A percentile compares a stretch with the other conserved stretches of the same genome.
Conservation (phyloP, 495 filamentous ascomycete species). For the Podospora pseudopauciseta region DNA sequence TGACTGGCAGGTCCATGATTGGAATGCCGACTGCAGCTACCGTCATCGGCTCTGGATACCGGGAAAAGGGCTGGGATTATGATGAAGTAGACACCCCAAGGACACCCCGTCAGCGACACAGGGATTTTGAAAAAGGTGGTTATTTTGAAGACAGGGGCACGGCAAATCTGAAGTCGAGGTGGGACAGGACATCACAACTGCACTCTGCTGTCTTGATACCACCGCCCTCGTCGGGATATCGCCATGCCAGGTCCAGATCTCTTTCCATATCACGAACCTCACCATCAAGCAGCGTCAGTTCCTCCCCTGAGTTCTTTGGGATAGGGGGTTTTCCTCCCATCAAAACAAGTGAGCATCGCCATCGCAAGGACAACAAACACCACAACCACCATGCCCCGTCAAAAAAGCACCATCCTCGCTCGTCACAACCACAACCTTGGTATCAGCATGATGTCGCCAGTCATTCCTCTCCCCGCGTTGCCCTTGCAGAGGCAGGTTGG, state of each 20-base stretch:
- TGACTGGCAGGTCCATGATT: not conserved
- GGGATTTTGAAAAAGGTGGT: slow-evolving; percentile 5
- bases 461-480: slow-evolving; percentile 12
- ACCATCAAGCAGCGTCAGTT: not conserved
- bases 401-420: not conserved
- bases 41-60: slow-evolving; percentile 12
- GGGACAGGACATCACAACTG: not conserved
- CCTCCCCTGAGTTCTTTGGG: not conserved
- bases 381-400: not conserved
- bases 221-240: not conserved
- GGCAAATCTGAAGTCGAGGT: slow-evolving; percentile 17
- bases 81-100: not conserved
- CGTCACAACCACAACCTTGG: slow-evolving; percentile 5
- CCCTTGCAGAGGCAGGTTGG: slow-evolving; percentile 9
- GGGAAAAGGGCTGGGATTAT: slow-evolving; percentile 7
- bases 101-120: not conserved
- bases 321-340: not conserved
- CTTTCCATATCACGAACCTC: slow-evolving; percentile 14
- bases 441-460: slow-evolving; percentile 21
- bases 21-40: slow-evolving; percentile 11
- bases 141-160: slow-evolving; percentile 10
- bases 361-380: not conserved
- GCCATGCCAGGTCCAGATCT: slow-evolving; percentile 15
- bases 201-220: not conserved
- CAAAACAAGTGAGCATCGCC: not conserved